phyloP scores from a whole-genome alignment of 371 early-diverging fungal genomes.

The Sporodiniella umbellata region DNA sequence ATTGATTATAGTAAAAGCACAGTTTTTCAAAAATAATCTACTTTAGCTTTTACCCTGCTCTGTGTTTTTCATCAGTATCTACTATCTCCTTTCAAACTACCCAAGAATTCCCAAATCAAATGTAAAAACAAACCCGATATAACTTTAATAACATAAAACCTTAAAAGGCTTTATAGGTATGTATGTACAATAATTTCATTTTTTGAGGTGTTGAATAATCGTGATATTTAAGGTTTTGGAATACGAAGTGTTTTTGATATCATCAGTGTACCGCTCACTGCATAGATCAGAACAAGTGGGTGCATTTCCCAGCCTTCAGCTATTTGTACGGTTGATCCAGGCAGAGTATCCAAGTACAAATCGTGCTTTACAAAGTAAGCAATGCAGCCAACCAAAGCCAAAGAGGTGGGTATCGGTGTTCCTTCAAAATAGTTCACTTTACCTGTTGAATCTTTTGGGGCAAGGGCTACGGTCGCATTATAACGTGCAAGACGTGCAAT shows the following conservation, averaged over 20 bases:
- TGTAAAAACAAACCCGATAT: background rate
- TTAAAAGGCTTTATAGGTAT: background rate
- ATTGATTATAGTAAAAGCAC: too few species aligned
- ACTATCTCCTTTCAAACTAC: too few species aligned
- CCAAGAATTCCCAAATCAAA: too few species aligned
- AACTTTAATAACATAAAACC: background rate
- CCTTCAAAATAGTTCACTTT: slow-evolving; percentile 88
- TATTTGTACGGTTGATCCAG: slow-evolving; percentile 41
- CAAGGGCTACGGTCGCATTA: slow-evolving; percentile 81
- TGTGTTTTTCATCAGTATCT: too few species aligned
- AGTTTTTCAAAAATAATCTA: too few species aligned
- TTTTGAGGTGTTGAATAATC: background rate
- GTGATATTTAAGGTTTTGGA: slow-evolving; percentile 50
- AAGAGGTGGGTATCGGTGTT: slow-evolving; percentile 85
- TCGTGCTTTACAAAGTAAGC: slow-evolving; percentile 63
- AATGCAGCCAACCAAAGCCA: slow-evolving; percentile 64
- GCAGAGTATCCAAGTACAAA: slow-evolving; percentile 49
- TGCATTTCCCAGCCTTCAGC: slow-evolving; percentile 60
- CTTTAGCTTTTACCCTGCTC: too few species aligned
- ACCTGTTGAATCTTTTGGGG: slow-evolving; percentile 74
- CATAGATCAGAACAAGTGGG: slow-evolving; percentile 76
- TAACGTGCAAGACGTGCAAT: slow-evolving; percentile 86
- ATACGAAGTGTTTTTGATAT: slow-evolving; percentile 70
- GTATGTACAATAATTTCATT: slow-evolving; percentile 1
- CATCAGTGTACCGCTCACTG: slow-evolving; percentile 78